Base-by-base conservation (phyloP, 2,329 filamentous ascomycete genomes). In the Kalaharituber pfeilii region DNA sequence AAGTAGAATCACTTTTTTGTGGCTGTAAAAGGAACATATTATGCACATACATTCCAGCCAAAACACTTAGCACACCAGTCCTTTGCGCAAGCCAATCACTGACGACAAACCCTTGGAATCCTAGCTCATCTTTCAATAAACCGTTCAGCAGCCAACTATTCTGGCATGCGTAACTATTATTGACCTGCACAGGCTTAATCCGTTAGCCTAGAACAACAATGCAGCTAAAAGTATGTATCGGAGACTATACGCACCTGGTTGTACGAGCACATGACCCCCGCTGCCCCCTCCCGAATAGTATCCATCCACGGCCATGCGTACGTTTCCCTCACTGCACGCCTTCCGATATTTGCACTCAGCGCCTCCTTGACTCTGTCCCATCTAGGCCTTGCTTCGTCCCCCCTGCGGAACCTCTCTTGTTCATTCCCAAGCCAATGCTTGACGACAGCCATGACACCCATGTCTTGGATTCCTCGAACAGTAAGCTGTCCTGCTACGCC, bases 241-340 rank as follows among this genome's bases (percentile, higher is more conserved):
- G n/a, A n/a, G n/a, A n/a, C n/a, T n/a, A n/a, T n/a, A n/a, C n/a
- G n/a, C n/a, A n/a, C n/a, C 75, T 77, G 77, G 60, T 84, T 81
- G 62, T 93, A 93, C 1, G 81, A 79, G 66, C 84, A 89, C 86
- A 93, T 94, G 50, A 88, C 75, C 20, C 79, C 79, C 0, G 77
- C 84, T 1, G 88, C 85, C 13, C 85, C 84, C 3, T 81, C 84
- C 53, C 76, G 77, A 13, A 94, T 73, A 15, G 79, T 81, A 61
- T 91, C 82, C 1, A 79, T 81, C 65, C 93, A 93, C 0, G 86
- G 86, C 85, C 86, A 93, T 0, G 80, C 75, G 63, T 93, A 94
- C 1, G 93, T 70, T 67, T 86, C 82, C 63, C 86, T 82, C 59
- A 85, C 65, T 0, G 81, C 79, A 25, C 82, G 73, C 64, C 86